These are phyloP conservation scores for Phaffia tasmanica DNA, from an alignment of 768 basidiomycete species.

Conservation along the genomic window DNA sequence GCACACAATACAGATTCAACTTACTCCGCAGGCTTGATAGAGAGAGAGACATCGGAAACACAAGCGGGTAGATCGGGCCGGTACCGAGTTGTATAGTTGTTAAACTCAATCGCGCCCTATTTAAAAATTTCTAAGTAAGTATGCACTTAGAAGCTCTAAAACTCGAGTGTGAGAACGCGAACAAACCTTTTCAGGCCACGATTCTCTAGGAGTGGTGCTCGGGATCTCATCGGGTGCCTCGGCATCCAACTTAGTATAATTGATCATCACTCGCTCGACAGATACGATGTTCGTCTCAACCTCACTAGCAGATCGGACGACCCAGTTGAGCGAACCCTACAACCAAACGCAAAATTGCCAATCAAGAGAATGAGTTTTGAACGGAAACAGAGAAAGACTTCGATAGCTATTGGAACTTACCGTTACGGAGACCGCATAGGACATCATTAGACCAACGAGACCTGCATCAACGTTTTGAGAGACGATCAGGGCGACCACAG, in stretches of 20 bases:
- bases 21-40: conserved; percentile 36
- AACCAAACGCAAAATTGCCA: background rate
- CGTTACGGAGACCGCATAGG: conserved; percentile 70
- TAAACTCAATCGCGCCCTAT: conserved; percentile 34
- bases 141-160: background rate
- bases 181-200: conserved; percentile 28
- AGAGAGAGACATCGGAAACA: conserved; percentile 34
- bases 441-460: conserved; percentile 71
- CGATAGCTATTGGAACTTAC: conserved; percentile 39
- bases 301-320: conserved; percentile 37
- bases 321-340: conserved; percentile 35
- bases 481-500: conserved; percentile 59
- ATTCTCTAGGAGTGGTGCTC: conserved; percentile 33
- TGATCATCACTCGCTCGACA: conserved; percentile 37
- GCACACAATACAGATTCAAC: conserved; percentile 29
- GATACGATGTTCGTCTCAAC: conserved; percentile 39
- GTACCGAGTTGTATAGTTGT: conserved; percentile 37
- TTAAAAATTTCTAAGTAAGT: background rate
- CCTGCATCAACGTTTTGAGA: conserved; percentile 68
- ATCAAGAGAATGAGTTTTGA: background rate
- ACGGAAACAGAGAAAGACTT: background rate
- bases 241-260: conserved; percentile 31
- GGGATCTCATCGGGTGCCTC: conserved; percentile 36
- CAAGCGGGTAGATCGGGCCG: conserved; percentile 36
- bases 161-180: background rate